Percentiles rank a stretch among this genome's conserved stretches.
Conservation (phyloP, 345 rosid genomes). For the Aegle marmelos region DNA sequence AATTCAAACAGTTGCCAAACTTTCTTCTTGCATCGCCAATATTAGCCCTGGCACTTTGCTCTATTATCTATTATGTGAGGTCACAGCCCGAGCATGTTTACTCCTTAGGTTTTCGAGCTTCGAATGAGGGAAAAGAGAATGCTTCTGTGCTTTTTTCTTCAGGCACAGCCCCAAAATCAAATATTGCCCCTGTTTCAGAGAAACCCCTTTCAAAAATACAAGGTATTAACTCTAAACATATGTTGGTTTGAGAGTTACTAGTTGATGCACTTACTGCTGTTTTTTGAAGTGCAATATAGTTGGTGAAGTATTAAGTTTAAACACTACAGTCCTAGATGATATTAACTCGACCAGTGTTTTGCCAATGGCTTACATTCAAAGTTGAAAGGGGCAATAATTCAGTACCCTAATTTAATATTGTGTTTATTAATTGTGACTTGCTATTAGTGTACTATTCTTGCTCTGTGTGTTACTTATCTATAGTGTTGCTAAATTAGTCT, state of each 20-base stretch:
- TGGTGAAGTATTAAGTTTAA: neutral
- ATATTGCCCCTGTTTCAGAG: conserved; percentile 10
- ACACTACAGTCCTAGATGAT: neutral
- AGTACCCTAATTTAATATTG: neutral
- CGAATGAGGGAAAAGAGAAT: conserved; percentile 39
- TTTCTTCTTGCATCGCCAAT: conserved; percentile 95
- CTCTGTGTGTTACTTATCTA: neutral
- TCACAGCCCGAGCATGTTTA: conserved; percentile 44
- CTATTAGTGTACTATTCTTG: neutral
- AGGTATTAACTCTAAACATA: conserved; percentile 25
- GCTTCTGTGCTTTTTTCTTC: conserved; percentile 30
- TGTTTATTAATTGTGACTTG: neutral
- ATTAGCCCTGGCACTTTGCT: conserved; percentile 63
- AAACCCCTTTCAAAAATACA: conserved; percentile 17
- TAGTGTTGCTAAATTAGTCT: neutral
- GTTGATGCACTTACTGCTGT: neutral
- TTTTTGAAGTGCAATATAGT: no score
- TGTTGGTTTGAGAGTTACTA: conserved; percentile 5
- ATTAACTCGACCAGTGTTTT: neutral
- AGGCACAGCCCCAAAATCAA: conserved; percentile 18
- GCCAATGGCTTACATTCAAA: neutral
- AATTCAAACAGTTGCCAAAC: conserved; percentile 83
- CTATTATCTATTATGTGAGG: conserved; percentile 54
- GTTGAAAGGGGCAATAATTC: neutral
- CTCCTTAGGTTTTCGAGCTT: conserved; percentile 67